These are phyloP conservation scores for Pyrus betulifolia DNA, from an alignment of 306 rosid species.

Conservation along the genomic window DNA sequence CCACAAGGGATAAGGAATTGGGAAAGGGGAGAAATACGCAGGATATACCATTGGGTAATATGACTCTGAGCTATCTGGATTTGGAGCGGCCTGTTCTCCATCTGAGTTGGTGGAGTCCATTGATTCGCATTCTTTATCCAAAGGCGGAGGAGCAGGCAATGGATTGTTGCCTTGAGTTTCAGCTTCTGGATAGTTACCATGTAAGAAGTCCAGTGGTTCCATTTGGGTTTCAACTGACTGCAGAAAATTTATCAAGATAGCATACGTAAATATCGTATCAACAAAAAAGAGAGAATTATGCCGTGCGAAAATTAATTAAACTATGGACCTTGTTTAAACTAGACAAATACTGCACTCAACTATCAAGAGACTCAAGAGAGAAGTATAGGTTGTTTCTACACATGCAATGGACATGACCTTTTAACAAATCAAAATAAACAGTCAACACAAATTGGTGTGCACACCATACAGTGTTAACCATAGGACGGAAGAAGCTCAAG, in stretches of 20 bases:
- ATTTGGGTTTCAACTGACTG: slow-evolving; percentile 60
- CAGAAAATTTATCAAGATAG: slow-evolving; percentile 17
- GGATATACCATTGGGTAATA: slow-evolving; percentile 66
- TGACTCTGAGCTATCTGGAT: slow-evolving; percentile 40
- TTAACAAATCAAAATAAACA: background rate
- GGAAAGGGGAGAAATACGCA: slow-evolving; percentile 65
- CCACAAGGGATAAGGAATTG: slow-evolving; percentile 67
- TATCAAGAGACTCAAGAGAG: background rate
- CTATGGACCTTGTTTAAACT: background rate
- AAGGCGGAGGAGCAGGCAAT: slow-evolving; percentile 66
- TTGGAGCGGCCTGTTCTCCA: slow-evolving; percentile 54
- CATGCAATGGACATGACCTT: background rate
- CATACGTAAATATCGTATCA: background rate
- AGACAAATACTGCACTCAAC: background rate
- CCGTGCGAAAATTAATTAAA: background rate
- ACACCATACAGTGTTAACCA: slow-evolving; percentile 13
- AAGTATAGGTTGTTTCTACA: background rate
- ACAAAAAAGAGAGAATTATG: background rate
- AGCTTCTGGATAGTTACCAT: slow-evolving; percentile 31
- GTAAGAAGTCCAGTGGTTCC: slow-evolving; percentile 60
- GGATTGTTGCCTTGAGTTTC: slow-evolving; percentile 61
- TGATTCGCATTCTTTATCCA: slow-evolving; percentile 89
- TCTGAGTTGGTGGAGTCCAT: slow-evolving; percentile 93
- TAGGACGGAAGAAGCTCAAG: background rate
- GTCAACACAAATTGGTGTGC: background rate